phyloP scores from a whole-genome alignment of 345 rosid species.

The Camelina laxa region DNA sequence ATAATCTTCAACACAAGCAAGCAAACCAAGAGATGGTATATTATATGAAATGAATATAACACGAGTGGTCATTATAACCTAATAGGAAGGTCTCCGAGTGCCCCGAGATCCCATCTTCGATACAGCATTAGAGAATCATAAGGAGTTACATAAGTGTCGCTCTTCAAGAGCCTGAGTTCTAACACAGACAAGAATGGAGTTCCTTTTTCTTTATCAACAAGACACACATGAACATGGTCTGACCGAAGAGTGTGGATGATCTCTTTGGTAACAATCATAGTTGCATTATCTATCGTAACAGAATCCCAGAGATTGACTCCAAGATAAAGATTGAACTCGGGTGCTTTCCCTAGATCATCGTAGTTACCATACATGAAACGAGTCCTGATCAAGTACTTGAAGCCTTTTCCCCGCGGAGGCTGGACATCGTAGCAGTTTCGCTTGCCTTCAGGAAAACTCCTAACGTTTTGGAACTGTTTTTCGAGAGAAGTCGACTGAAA shows the following conservation, averaged over 20 bases:
- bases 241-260: slow-evolving; percentile 47
- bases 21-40: background rate
- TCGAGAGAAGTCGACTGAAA: slow-evolving; percentile 24
- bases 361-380: slow-evolving; percentile 62
- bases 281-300: slow-evolving; percentile 32
- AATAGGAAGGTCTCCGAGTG: slow-evolving; percentile 20
- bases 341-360: slow-evolving; percentile 42
- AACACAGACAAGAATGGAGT: slow-evolving; percentile 58
- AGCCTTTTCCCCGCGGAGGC: slow-evolving; percentile 34
- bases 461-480: slow-evolving; percentile 37
- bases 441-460: slow-evolving; percentile 50
- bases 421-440: slow-evolving; percentile 46
- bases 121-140: slow-evolving; percentile 11
- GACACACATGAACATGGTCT: slow-evolving; percentile 50
- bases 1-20: background rate
- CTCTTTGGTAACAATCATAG: slow-evolving; percentile 8
- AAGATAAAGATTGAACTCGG: slow-evolving; percentile 54
- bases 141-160: slow-evolving; percentile 13
- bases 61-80: slow-evolving; percentile 6
- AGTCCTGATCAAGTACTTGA: slow-evolving; percentile 55
- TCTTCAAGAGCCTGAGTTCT: slow-evolving; percentile 53
- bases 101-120: slow-evolving; percentile 38
- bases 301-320: slow-evolving; percentile 54
- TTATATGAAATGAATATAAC: background rate
- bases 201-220: slow-evolving; percentile 50